Evolutionary conservation across 257 asterid genomes (phyloP).

Genomic region (Nyctanthes arbortristis): DNA sequence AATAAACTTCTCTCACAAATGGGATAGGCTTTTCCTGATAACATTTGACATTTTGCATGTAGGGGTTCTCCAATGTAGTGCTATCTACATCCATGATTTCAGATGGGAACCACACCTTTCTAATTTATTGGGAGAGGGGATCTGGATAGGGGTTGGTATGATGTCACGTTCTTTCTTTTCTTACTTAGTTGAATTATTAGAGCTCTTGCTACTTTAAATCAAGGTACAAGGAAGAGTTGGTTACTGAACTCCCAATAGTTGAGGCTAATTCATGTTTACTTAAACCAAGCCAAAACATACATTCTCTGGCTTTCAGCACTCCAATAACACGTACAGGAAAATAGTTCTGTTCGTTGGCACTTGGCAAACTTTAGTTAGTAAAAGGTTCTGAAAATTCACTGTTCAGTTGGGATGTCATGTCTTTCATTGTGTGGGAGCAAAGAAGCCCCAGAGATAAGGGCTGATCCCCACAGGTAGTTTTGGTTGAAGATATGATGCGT

Average conservation of each 20-base stretch:
- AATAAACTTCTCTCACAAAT: background rate
- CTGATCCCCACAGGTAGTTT: background rate
- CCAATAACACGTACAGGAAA: no score
- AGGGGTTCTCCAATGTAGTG: background rate
- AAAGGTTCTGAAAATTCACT: background rate
- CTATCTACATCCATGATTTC: background rate
- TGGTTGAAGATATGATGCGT: background rate
- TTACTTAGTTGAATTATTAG: no score
- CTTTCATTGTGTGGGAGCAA: background rate
- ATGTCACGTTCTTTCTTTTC: no score
- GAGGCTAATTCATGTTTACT: no score
- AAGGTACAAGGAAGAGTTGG: no score
- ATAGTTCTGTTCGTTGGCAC: background rate
- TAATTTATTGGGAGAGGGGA: background rate
- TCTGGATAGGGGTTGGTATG: background rate
- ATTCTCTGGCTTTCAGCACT: no score
- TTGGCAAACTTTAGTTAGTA: background rate
- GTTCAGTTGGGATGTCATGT: background rate
- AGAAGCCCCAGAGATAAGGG: background rate
- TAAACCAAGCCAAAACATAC: no score
- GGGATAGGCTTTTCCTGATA: background rate
- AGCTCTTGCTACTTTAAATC: no score
- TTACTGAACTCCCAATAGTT: background rate
- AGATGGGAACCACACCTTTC: background rate
- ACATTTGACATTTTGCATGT: background rate